These are phyloP conservation scores for Acacia crassicarpa DNA, from an alignment of 306 rosid genomes.

Conservation along the genomic window DNA sequence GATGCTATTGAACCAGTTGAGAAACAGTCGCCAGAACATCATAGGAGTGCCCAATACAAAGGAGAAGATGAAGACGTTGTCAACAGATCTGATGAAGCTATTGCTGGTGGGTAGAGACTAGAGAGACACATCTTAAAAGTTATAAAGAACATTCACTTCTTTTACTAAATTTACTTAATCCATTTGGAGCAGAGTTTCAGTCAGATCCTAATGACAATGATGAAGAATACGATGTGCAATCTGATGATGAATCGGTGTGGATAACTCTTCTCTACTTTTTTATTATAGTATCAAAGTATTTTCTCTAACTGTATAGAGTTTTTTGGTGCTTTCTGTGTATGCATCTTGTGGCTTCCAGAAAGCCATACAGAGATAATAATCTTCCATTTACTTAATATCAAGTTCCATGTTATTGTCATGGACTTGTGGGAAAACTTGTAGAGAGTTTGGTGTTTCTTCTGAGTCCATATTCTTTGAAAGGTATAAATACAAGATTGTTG, in stretches of 20 bases:
- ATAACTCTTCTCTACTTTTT: conserved; percentile 8
- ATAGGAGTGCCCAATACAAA: conserved; percentile 38
- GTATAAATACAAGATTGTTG: background rate
- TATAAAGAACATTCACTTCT: conserved; percentile 16
- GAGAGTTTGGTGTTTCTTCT: conserved; percentile 18
- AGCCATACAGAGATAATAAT: conserved; percentile 11
- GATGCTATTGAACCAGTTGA: conserved; percentile 64
- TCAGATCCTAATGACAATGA: conserved; percentile 48
- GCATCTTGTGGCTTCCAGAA: conserved; percentile 7
- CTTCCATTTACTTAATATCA: conserved; percentile 21
- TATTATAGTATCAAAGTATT: background rate
- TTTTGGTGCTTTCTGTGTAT: conserved; percentile 24
- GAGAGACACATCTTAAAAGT: conserved; percentile 34
- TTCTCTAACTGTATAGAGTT: background rate
- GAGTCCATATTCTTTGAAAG: conserved; percentile 12
- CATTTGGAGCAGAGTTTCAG: conserved; percentile 45
- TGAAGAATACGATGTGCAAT: conserved; percentile 60
- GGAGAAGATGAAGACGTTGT: conserved; percentile 40
- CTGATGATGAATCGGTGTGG: conserved; percentile 71
- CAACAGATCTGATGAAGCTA: conserved; percentile 47
- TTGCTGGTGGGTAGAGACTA: conserved; percentile 66
- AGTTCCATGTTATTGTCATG: background rate
- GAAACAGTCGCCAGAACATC: conserved; percentile 45
- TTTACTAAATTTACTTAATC: conserved; percentile 22
- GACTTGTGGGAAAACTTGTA: conserved; percentile 8